Evolutionary conservation across 176 grass and related monocot genomes (phyloP).

Genomic region (Carex kokanica): DNA sequence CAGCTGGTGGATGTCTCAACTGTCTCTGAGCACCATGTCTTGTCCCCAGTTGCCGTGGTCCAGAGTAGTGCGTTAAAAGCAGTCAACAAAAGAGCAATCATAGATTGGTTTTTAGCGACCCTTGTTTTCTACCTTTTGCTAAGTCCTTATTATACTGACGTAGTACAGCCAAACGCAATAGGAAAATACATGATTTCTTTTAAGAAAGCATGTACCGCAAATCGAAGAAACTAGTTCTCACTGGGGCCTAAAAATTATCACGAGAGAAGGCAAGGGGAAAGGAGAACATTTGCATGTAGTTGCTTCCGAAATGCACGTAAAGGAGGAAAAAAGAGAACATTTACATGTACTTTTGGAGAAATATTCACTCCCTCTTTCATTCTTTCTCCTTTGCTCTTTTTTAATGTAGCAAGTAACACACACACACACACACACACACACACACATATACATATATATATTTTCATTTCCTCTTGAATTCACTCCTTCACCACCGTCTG

Average conservation of each 20-base stretch:
- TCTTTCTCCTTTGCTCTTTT: too few relatives aligned
- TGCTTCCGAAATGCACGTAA: too few relatives aligned
- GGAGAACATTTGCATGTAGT: too few relatives aligned
- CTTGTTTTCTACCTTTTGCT: background rate
- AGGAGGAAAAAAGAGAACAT: too few relatives aligned
- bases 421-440: too few relatives aligned
- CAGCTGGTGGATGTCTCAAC: conserved; percentile 15
- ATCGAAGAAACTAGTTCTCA: background rate
- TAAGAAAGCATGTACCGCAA: conserved; percentile 11
- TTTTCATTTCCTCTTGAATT: too few relatives aligned
- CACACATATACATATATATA: too few relatives aligned
- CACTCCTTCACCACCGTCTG: too few relatives aligned
- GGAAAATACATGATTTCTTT: background rate
- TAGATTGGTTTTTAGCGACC: background rate
- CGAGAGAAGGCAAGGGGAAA: too few relatives aligned
- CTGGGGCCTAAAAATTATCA: background rate
- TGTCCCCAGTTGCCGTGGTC: conserved; percentile 17
- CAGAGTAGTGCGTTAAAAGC: conserved; percentile 10
- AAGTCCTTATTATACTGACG: background rate
- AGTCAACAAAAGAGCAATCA: conserved; percentile 23
- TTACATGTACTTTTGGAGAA: too few relatives aligned
- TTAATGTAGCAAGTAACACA: too few relatives aligned
- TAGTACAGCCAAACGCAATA: background rate
- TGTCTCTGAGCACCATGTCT: conserved; percentile 9
- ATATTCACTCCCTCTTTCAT: too few relatives aligned